phyloP scores from a whole-genome alignment of 2,329 filamentous ascomycete genomes.

The Pyrenophora graminea region DNA sequence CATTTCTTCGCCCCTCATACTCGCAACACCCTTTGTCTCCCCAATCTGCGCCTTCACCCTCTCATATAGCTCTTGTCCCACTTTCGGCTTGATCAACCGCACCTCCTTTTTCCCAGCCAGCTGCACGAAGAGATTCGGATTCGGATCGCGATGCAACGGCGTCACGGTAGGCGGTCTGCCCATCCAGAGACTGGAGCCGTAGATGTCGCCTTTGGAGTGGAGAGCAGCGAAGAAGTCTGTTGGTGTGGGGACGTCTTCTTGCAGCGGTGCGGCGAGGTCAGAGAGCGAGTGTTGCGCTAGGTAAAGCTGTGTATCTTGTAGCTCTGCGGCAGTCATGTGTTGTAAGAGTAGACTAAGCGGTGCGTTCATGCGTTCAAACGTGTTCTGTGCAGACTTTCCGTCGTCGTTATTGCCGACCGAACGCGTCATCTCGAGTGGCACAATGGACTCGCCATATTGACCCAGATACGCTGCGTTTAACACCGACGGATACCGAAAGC shows the following conservation, averaged over 20 bases:
- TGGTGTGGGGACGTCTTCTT: conserved; percentile 70
- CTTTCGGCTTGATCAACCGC: conserved; percentile 68
- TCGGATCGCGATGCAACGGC: conserved; percentile 88
- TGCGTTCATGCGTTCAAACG: conserved; percentile 63
- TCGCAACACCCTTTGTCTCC: conserved; percentile 44
- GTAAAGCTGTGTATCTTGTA: conserved; percentile 62
- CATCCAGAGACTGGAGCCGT: conserved; percentile 85
- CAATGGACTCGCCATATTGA: conserved; percentile 53
- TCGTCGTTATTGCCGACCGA: conserved; percentile 2
- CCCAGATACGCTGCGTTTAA: conserved; percentile 33
- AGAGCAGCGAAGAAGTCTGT: conserved; percentile 60
- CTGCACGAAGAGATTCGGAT: conserved; percentile 90
- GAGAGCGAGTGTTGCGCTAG: conserved; percentile 79
- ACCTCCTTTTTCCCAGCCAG: conserved; percentile 73
- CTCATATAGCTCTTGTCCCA: conserved; percentile 68
- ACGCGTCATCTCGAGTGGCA: conserved; percentile 64
- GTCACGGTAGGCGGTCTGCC: conserved; percentile 86
- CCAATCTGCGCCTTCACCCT: conserved; percentile 44
- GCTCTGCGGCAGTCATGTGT: conserved; percentile 49
- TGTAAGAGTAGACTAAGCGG: conserved; percentile 68
- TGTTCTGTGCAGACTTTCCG: conserved; percentile 32
- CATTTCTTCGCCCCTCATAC: conserved; percentile 82
- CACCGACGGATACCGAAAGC: conserved; percentile 11
- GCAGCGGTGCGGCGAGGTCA: conserved; percentile 67
- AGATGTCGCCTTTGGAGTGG: conserved; percentile 77